Base-by-base conservation (phyloP, 768 basidiomycete species). In the Strobilomyces dryophilus region DNA sequence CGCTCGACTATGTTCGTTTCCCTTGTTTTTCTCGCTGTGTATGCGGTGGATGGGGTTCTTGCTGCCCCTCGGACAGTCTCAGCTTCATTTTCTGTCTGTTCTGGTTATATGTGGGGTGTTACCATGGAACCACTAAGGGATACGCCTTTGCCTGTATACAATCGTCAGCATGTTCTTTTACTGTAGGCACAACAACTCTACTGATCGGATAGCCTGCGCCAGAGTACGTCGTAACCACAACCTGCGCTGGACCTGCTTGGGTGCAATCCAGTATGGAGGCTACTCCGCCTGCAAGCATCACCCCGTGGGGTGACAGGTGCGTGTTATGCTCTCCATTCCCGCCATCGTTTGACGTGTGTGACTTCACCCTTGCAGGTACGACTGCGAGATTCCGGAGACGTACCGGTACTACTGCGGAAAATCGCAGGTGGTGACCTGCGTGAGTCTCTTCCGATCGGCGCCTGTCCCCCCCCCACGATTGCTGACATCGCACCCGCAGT, bases 171-270 rank as follows among this genome's bases (percentile, higher is more conserved):
- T 35, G 18, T 34, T 39, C 47, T 24, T 29, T 46, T 14, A 15
- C 9, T 35, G 12, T 32, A 21, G 3, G 34, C 5, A 15, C 18
- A 6, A 4, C 5, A 18, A 14, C 39, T 11, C 10, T 18, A 14
- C 35, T 58, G 35, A 52, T 27, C 2, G 15, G 32, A 31, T 17
- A 7, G 11, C 17, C 14, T 4, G 17, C 12, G n/a, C 36, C 27
- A 65, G 62, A 58, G 47, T 60, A 56, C 21, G 51, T 60, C 11
- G 17, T n/a, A 6, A 51, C 32, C 1, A 47, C 48, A 4, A 14
- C 17, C 1, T 64, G 63, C n/a, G n/a, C n/a, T 4, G 57, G 60
- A 5, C 52, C 53, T 5, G 62, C 56, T 27, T 54, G 57, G 57
- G 61, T 58, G 36, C 24, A 50, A 34, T 60, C 61, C 2, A 64